These are phyloP conservation scores for maize (Zea mays) DNA, from an alignment of 176 grass and related monocot species.

Conservation along the genomic window Zm-B73-REFERENCE-NAM-5.0 NC_050098.1:144203001-144203500, in stretches of 20 bases:
- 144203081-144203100: slow-evolving; percentile 41
- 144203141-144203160: slow-evolving; percentile 35
- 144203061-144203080: slow-evolving; percentile 37
- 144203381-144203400: slow-evolving; percentile 21
- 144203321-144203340: slow-evolving; percentile 23
- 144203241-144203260: slow-evolving; percentile 28
- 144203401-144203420: slow-evolving; percentile 11
- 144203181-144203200: slow-evolving; percentile 30
- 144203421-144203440: slow-evolving; percentile 34
- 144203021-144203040: slow-evolving; percentile 43
- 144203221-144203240: slow-evolving; percentile 35
- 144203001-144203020: slow-evolving; percentile 30
- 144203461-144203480: slow-evolving; percentile 23
- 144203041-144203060: slow-evolving; percentile 37
- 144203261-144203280: slow-evolving; percentile 32
- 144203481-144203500: slow-evolving; percentile 1
- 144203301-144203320: slow-evolving; percentile 41
- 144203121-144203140: slow-evolving; percentile 53
- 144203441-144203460: slow-evolving; percentile 34
- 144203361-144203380: slow-evolving; percentile 13
- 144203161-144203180: slow-evolving; percentile 34
- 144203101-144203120: slow-evolving; percentile 40
- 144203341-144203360: slow-evolving; percentile 29
- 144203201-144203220: slow-evolving; percentile 36
- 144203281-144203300: slow-evolving; percentile 34